These are phyloP conservation scores for Cordyceps javanica DNA, from an alignment of 2,329 filamentous ascomycete genomes.

Conservation along the genomic window DNA sequence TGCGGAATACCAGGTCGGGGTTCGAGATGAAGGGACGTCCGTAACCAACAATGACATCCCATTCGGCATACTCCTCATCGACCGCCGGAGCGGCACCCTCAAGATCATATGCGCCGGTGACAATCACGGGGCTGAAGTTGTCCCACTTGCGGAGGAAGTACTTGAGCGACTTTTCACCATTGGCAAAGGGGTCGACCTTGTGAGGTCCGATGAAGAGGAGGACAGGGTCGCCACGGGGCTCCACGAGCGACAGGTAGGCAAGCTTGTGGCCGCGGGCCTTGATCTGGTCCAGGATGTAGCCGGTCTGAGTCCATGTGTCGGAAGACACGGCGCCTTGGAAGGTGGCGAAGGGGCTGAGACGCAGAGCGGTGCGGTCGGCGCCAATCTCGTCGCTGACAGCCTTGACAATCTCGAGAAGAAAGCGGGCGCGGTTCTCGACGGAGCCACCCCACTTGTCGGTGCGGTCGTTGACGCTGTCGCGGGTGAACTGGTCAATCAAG, in stretches of 20 bases:
- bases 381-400: slow-evolving; percentile 35
- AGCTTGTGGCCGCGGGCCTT: slow-evolving; percentile 23
- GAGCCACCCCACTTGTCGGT: slow-evolving; percentile 46
- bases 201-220: slow-evolving; percentile 4
- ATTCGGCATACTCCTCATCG: slow-evolving; percentile 22
- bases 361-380: slow-evolving; percentile 41
- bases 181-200: slow-evolving; percentile 21
- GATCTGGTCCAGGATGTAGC: slow-evolving; percentile 22
- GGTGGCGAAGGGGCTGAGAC: slow-evolving; percentile 32
- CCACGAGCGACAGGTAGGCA: slow-evolving; percentile 24
- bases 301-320: slow-evolving; percentile 18
- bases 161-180: slow-evolving; percentile 25
- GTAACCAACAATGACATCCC: slow-evolving; percentile 25
- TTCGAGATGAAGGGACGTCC: slow-evolving; percentile 24
- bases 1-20: slow-evolving; percentile 23
- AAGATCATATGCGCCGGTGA: slow-evolving; percentile 22
- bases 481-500: slow-evolving; percentile 53
- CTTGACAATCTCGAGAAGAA: slow-evolving; percentile 40
- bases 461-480: slow-evolving; percentile 40
- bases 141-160: slow-evolving; percentile 25
- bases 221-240: slow-evolving; percentile 22
- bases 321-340: slow-evolving; percentile 21
- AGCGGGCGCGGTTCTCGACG: slow-evolving; percentile 43
- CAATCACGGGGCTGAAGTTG: slow-evolving; percentile 23
- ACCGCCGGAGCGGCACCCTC: slow-evolving; percentile 16